These are phyloP conservation scores for Cyanidiococcus yangmingshanensis DNA, from an alignment of 23 red algal species.

Conservation along the genomic window DNA sequence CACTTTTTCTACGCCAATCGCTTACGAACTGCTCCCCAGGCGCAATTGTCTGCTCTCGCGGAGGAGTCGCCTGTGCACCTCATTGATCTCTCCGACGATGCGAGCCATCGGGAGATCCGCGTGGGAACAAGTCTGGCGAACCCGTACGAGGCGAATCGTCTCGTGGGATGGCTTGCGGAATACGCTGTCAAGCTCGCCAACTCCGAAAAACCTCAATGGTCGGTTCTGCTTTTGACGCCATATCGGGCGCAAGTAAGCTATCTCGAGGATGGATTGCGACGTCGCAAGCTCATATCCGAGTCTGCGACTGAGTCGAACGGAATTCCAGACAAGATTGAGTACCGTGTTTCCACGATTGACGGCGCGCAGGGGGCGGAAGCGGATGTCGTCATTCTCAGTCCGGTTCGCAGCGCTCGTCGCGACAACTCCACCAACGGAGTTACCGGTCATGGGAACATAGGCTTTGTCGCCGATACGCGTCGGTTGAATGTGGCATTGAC, in stretches of 20 bases:
- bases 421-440: neutral
- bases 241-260: slow-evolving; percentile 55
- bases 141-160: slow-evolving; percentile 38
- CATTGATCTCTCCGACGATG: slow-evolving; percentile 15
- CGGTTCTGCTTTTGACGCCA: slow-evolving; percentile 52
- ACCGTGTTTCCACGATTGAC: slow-evolving; percentile 79
- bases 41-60: slow-evolving; percentile 36
- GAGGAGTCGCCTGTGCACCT: slow-evolving; percentile 25
- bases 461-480: slow-evolving; percentile 77
- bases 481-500: slow-evolving; percentile 91
- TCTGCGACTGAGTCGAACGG: neutral
- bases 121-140: slow-evolving; percentile 34
- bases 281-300: neutral
- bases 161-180: neutral
- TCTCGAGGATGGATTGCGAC: slow-evolving; percentile 26
- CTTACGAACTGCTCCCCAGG: slow-evolving; percentile 27
- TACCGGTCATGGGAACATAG: slow-evolving; percentile 28
- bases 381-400: slow-evolving; percentile 60
- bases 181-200: neutral
- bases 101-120: slow-evolving; percentile 18
- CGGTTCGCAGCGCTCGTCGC: slow-evolving; percentile 45
- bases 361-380: slow-evolving; percentile 82
- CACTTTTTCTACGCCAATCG: slow-evolving; percentile 70
- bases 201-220: neutral
- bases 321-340: neutral